These are phyloP conservation scores for Syzygium jambos DNA, from an alignment of 345 rosid genomes.

Conservation along the genomic window DNA sequence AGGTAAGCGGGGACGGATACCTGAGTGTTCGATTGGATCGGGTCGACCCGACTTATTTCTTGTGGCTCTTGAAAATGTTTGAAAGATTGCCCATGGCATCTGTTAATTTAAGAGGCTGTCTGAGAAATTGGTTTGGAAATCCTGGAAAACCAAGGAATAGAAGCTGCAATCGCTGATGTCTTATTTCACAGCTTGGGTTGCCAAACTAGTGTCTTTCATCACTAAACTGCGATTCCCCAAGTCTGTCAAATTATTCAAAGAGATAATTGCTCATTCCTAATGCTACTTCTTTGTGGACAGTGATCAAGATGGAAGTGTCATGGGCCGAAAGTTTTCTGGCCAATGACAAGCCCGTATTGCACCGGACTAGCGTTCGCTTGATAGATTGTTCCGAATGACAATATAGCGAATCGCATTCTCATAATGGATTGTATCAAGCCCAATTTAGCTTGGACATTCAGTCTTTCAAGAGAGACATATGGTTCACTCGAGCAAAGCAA, in stretches of 20 bases:
- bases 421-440: not conserved
- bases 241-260: not conserved
- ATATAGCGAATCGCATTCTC: accelerated
- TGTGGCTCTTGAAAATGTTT: not conserved
- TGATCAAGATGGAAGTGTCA: not conserved
- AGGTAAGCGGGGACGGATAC: not conserved
- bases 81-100: not conserved
- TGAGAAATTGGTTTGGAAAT: not conserved
- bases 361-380: not conserved
- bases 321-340: not conserved
- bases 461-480: not conserved
- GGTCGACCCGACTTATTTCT: not conserved
- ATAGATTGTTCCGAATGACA: not conserved
- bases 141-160: not conserved
- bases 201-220: not conserved
- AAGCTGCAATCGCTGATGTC: not conserved
- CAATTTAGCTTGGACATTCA: not conserved
- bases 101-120: too few relatives aligned
- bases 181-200: not conserved
- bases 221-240: not conserved
- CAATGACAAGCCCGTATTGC: not conserved
- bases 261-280: not conserved
- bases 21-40: not conserved
- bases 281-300: not conserved
- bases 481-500: not conserved